These are phyloP conservation scores for Torrubiella hemipterigena DNA, from an alignment of 2,329 filamentous ascomycete species.

Conservation along the genomic window DNA sequence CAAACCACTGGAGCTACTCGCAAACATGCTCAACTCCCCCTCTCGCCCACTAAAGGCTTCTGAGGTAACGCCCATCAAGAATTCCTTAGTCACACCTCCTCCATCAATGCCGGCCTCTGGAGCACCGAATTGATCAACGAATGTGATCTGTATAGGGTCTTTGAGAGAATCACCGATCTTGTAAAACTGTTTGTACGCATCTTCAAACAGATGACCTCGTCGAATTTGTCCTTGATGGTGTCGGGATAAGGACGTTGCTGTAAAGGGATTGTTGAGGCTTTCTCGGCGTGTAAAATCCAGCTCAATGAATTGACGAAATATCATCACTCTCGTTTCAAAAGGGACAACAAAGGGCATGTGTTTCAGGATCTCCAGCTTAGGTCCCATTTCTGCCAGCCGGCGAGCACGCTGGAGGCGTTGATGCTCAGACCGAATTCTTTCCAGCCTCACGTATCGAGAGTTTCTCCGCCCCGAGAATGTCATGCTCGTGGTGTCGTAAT, in stretches of 20 bases:
- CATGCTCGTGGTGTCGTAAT: constrained; percentile 13
- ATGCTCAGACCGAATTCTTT: constrained; percentile 51
- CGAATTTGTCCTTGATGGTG: constrained; percentile 76
- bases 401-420: constrained; percentile 56
- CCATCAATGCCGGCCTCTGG: constrained; percentile 92
- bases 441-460: constrained; percentile 51
- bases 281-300: constrained; percentile 41
- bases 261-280: constrained; percentile 19
- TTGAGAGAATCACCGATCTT: constrained; percentile 71
- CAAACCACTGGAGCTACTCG: constrained; percentile 73
- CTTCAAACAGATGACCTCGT: constrained; percentile 68
- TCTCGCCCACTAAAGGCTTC: constrained; percentile 62
- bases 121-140: constrained; percentile 80
- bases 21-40: constrained; percentile 47
- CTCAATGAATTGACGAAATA: constrained; percentile 86
- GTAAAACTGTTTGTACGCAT: constrained; percentile 79
- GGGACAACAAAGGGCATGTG: constrained; percentile 97
- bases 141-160: constrained; percentile 92
- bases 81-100: constrained; percentile 94
- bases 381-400: constrained; percentile 66
- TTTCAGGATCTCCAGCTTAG: constrained; percentile 78
- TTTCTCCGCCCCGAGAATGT: constrained; percentile 43
- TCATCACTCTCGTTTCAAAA: constrained; percentile 80
- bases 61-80: constrained; percentile 75
- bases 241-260: too few species aligned